Percentiles rank a stretch among this genome's conserved stretches.
Conservation (phyloP, 768 basidiomycete species). For the Mycena pura region DNA sequence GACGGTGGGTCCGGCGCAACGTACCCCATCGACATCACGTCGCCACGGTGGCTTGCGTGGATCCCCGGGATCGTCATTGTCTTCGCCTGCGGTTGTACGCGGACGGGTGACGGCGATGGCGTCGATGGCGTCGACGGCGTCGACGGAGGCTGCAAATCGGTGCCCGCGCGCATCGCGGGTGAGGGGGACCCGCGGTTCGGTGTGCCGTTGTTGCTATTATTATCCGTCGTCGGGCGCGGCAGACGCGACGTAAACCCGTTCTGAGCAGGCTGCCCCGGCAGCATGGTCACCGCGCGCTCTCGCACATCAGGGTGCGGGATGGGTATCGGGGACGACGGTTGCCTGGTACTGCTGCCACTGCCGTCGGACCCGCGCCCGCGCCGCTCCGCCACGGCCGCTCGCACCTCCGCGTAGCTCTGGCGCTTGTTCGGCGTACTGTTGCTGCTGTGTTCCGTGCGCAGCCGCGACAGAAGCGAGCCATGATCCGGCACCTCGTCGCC, state of each 20-base stretch:
- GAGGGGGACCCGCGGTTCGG: background rate
- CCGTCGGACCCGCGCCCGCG: slow-evolving; percentile 46
- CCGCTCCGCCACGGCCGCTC: slow-evolving; percentile 77
- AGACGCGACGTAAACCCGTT: slow-evolving; percentile 14
- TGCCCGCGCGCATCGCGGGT: background rate
- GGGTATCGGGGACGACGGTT: slow-evolving; percentile 26
- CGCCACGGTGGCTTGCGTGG: slow-evolving; percentile 83
- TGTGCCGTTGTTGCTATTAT: background rate
- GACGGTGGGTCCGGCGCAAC: slow-evolving; percentile 56
- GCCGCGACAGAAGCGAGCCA: slow-evolving; percentile 44
- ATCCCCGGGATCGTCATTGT: slow-evolving; percentile 90
- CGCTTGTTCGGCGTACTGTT: slow-evolving; percentile 46
- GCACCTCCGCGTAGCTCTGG: slow-evolving; percentile 74
- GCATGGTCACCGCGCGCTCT: slow-evolving; percentile 23
- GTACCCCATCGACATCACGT: slow-evolving; percentile 86
- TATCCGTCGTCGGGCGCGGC: slow-evolving; percentile 14
- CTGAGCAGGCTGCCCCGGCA: slow-evolving; percentile 17
- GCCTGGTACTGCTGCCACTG: slow-evolving; percentile 28
- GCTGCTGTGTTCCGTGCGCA: slow-evolving; percentile 42
- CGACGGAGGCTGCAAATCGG: slow-evolving; percentile 15
- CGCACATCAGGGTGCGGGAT: slow-evolving; percentile 34
- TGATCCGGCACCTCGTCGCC: slow-evolving; percentile 53
- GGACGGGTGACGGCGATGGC: slow-evolving; percentile 56
- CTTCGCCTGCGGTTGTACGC: slow-evolving; percentile 78
- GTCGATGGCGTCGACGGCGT: slow-evolving; percentile 38